phyloP scores from a whole-genome alignment of 768 basidiomycete genomes.

The Chalciporus pseudorubinellus region DNA sequence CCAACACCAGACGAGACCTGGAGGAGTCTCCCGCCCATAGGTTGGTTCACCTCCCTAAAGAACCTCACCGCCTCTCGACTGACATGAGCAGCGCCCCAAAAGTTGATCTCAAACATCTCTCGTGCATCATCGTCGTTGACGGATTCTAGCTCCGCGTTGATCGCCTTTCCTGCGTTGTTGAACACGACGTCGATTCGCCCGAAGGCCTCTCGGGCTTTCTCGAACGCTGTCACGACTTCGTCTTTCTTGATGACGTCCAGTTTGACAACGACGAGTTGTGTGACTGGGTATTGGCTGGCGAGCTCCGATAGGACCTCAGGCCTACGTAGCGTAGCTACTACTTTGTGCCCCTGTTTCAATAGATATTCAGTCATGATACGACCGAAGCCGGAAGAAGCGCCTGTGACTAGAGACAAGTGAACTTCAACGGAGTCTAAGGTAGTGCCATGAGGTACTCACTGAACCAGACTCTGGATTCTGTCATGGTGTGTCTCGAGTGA shows the following conservation, averaged over 20 bases:
- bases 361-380: slow-evolving; percentile 33
- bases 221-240: slow-evolving; percentile 30
- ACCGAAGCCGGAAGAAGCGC: slow-evolving; percentile 40
- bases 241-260: slow-evolving; percentile 31
- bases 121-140: slow-evolving; percentile 31
- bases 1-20: slow-evolving; percentile 33
- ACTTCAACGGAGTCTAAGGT: neutral
- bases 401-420: slow-evolving; percentile 34
- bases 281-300: slow-evolving; percentile 21
- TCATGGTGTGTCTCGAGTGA: neutral
- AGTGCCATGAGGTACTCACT: slow-evolving; percentile 3
- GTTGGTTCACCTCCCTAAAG: slow-evolving; percentile 38
- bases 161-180: slow-evolving; percentile 35
- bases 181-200: slow-evolving; percentile 38
- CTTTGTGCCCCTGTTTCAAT: slow-evolving; percentile 35
- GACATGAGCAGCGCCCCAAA: slow-evolving; percentile 33
- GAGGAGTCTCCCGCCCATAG: slow-evolving; percentile 35
- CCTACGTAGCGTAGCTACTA: slow-evolving; percentile 44
- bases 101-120: slow-evolving; percentile 38
- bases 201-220: slow-evolving; percentile 28
- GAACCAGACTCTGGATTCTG: slow-evolving; percentile 17
- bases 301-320: slow-evolving; percentile 35
- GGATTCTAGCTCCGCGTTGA: slow-evolving; percentile 35
- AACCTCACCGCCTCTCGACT: slow-evolving; percentile 31
- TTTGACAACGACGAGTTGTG: slow-evolving; percentile 23